Conservation (phyloP, 2,329 filamentous ascomycete genomes). For the Colletotrichum sp. region DNA sequence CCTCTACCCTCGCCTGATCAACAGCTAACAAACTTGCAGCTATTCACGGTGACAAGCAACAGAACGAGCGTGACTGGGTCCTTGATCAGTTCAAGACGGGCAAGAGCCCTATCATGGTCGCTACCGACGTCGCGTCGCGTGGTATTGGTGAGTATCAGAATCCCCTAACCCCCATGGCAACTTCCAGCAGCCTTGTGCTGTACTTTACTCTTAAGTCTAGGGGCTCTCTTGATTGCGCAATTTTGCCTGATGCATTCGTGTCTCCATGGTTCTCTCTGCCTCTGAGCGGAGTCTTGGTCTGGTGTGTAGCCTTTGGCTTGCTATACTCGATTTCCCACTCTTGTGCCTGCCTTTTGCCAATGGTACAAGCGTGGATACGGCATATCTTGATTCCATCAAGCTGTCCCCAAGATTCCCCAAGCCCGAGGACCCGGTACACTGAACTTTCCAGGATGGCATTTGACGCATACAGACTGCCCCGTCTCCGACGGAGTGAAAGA, state of each 20-base stretch:
- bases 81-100: conserved; percentile 99
- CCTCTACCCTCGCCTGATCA: conserved; percentile 28
- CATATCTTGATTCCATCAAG: conserved; percentile 82
- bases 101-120: conserved; percentile 99
- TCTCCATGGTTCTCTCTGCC: conserved; percentile 75
- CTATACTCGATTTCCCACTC: conserved; percentile 79
- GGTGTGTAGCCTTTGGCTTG: conserved; percentile 67
- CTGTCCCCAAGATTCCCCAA: conserved; percentile 63
- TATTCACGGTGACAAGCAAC: conserved; percentile 99
- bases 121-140: conserved; percentile 99
- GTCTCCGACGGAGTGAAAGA: conserved; percentile 60
- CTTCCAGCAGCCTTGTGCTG: conserved; percentile 66
- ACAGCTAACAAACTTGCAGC: conserved; percentile 58
- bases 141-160: conserved; percentile 96
- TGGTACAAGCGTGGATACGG: conserved; percentile 80
- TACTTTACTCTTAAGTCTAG: conserved; percentile 93
- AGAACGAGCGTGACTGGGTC: conserved; percentile 99
- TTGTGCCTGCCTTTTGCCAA: conserved; percentile 64
- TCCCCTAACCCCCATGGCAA: conserved; percentile 50
- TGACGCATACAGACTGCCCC: conserved; percentile 65
- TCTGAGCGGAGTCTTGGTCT: conserved; percentile 86
- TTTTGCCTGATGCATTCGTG: conserved; percentile 87
- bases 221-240: conserved; percentile 87
- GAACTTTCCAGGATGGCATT: conserved; percentile 58
- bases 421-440: conserved; percentile 61